A percentile compares a stretch with the other conserved stretches of the same genome.
These are phyloP conservation scores for Backusella mclennaniae DNA, from an alignment of 192 early-diverging fungal genomes.

Conservation along the genomic window DNA sequence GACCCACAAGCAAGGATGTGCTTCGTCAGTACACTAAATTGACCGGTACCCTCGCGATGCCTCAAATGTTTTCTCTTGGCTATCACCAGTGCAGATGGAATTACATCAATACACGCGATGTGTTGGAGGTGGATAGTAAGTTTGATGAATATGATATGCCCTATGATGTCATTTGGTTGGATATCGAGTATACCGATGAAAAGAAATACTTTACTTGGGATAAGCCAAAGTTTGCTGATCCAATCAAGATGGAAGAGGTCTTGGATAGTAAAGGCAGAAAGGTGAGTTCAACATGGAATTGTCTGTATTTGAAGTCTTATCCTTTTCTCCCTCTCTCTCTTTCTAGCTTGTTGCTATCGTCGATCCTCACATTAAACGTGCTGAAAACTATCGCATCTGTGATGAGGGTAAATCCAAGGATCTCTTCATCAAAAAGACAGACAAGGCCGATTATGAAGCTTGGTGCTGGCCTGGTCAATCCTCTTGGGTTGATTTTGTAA, in stretches of 20 bases:
- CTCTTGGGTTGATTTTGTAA: constrained; percentile 90
- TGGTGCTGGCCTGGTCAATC: constrained; percentile 98
- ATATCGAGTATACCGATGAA: constrained; percentile 99
- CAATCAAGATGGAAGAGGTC: constrained; percentile 76
- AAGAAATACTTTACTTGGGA: constrained; percentile 99
- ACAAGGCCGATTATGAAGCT: constrained; percentile 79
- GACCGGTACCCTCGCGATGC: constrained; percentile 81
- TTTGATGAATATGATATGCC: constrained; percentile 93
- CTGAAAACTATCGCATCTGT: constrained; percentile 69
- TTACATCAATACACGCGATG: constrained; percentile 91
- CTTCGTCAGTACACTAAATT: constrained; percentile 70
- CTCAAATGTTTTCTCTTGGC: constrained; percentile 85
- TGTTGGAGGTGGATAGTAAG: constrained; percentile 75
- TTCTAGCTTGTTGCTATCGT: constrained; percentile 85
- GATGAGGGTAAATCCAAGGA: constrained; percentile 74
- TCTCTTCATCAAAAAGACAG: constrained; percentile 77
- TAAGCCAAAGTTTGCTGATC: constrained; percentile 83
- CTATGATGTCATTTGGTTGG: constrained; percentile 98
- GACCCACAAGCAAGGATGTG: constrained; percentile 65
- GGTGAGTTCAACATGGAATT: constrained; percentile 35
- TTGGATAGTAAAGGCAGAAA: constrained; percentile 75
- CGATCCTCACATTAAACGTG: constrained; percentile 96
- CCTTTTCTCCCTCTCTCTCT: not conserved
- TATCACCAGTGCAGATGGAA: constrained; percentile 99
- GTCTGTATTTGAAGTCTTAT: not conserved